phyloP scores from a whole-genome alignment of 2,329 filamentous ascomycete genomes.

The Neocatenulostroma microsporum region DNA sequence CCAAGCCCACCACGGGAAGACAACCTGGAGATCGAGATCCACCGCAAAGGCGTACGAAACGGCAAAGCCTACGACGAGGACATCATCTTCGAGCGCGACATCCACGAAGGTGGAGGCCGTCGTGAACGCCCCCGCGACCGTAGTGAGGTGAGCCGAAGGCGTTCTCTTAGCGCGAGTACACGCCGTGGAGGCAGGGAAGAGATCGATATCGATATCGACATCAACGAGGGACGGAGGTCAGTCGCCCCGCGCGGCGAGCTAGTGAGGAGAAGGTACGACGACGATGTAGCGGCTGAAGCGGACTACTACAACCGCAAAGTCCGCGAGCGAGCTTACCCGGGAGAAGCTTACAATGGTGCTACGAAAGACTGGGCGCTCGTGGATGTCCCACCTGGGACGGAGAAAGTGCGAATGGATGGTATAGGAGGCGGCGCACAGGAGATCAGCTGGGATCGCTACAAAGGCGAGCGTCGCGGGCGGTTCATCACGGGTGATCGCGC shows the following conservation, averaged over 20 bases:
- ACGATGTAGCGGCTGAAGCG: slow-evolving; percentile 47
- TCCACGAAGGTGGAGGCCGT: slow-evolving; percentile 22
- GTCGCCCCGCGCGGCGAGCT: slow-evolving; percentile 14
- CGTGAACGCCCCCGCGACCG: not conserved
- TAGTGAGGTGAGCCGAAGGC: too few species aligned
- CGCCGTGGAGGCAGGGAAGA: slow-evolving; percentile 31
- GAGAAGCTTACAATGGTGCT: slow-evolving; percentile 65
- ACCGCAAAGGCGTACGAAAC: slow-evolving; percentile 41
- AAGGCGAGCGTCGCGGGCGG: slow-evolving; percentile 64
- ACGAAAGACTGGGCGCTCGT: slow-evolving; percentile 74
- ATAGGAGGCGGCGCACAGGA: slow-evolving; percentile 67
- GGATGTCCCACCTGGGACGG: slow-evolving; percentile 75
- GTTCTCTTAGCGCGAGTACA: slow-evolving; percentile 21
- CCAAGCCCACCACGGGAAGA: slow-evolving; percentile 48
- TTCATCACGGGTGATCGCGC: slow-evolving; percentile 62
- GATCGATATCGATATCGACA: slow-evolving; percentile 33
- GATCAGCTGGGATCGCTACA: slow-evolving; percentile 71
- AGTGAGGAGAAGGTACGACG: slow-evolving; percentile 34
- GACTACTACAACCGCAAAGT: slow-evolving; percentile 61
- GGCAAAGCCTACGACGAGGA: slow-evolving; percentile 55
- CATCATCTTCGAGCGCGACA: slow-evolving; percentile 54
- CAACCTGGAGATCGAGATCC: slow-evolving; percentile 50
- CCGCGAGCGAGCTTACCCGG: slow-evolving; percentile 59
- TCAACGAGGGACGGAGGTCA: slow-evolving; percentile 24
- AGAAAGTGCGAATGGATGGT: slow-evolving; percentile 74